Base-by-base conservation (phyloP, 176 grass and related monocot genomes). In the Puccinellia tenuiflora region DNA sequence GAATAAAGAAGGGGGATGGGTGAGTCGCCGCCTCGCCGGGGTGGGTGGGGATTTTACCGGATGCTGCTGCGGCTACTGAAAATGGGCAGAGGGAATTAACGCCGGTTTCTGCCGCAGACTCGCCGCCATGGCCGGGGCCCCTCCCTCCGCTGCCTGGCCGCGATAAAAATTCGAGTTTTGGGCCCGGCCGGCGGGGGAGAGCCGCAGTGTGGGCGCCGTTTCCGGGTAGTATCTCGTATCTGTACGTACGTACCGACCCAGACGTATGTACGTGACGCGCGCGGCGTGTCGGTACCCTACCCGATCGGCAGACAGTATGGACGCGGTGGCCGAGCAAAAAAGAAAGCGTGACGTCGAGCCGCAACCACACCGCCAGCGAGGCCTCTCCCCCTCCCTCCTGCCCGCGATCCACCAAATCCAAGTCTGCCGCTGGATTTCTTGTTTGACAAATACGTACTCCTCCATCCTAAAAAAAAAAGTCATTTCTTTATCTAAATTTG, bases 1-100 rank as follows among this genome's bases (percentile, higher is more conserved):
- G 60, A 90, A 68, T 87, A 90, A 90, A 90, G 75, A 87, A 87
- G 84, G 47, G 30, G 5, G 6, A 60, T 0, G 5, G 39, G 39
- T 18, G 80, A 26, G 43, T 46, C 43, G 37, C 17, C 5, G 80
- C 21, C 13, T 46, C 43, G 37, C 17, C 5, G 78, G 46, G 21
- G 68, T 35, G 51, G 48, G 26, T 28, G 39, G 25, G 21, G 68
- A 40, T 71, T 66, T 70, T 68, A 38, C 35, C 35, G 35, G 35
- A 38, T 38, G 33, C 3, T 2, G 56, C 21, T 59, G 1, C 22
- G 5, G 60, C 24, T 21, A 21, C 47, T 28, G 61, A 34, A 62
- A 45, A 45, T 45, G 42, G 42, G 42, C 42, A 45, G 42, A 2
- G 28, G 15, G 29, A 70, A 12, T 59, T 25, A 25, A 83, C 9